Evolutionary conservation across 768 basidiomycete genomes (phyloP).

Genomic region (Russula virescens): DNA sequence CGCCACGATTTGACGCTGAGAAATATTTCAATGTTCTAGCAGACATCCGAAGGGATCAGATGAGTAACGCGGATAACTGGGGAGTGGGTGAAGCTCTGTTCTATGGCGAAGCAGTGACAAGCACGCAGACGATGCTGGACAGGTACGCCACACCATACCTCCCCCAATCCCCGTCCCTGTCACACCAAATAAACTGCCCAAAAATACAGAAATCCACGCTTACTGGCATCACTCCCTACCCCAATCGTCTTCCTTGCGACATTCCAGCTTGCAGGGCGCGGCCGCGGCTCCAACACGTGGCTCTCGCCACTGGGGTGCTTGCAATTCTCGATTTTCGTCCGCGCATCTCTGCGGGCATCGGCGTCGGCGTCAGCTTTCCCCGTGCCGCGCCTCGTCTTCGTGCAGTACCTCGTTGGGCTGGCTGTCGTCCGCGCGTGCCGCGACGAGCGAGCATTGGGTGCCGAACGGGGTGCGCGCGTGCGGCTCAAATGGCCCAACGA

Average conservation of each 20-base stretch:
- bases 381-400: slow-evolving; percentile 71
- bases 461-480: slow-evolving; percentile 47
- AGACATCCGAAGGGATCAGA: slow-evolving; percentile 30
- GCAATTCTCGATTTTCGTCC: slow-evolving; percentile 71
- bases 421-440: slow-evolving; percentile 86
- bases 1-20: slow-evolving; percentile 67
- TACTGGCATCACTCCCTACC: slow-evolving; percentile 62
- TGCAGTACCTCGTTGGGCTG: slow-evolving; percentile 88
- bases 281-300: slow-evolving; percentile 87
- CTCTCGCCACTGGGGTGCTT: slow-evolving; percentile 88
- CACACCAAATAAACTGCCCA: background rate
- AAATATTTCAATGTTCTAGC: slow-evolving; percentile 54
- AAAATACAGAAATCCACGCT: slow-evolving; percentile 58
- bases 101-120: slow-evolving; percentile 87
- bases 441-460: slow-evolving; percentile 45
- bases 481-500: slow-evolving; percentile 98
- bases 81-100: slow-evolving; percentile 72
- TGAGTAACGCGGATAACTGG: slow-evolving; percentile 32
- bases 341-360: slow-evolving; percentile 41
- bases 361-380: slow-evolving; percentile 38
- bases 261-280: slow-evolving; percentile 81
- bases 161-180: background rate
- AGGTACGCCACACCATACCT: slow-evolving; percentile 48
- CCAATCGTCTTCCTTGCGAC: slow-evolving; percentile 83
- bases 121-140: slow-evolving; percentile 92